Evolutionary conservation across 441 rosid species (phyloP).

Genomic region (Erodium chrysanthum): DNA sequence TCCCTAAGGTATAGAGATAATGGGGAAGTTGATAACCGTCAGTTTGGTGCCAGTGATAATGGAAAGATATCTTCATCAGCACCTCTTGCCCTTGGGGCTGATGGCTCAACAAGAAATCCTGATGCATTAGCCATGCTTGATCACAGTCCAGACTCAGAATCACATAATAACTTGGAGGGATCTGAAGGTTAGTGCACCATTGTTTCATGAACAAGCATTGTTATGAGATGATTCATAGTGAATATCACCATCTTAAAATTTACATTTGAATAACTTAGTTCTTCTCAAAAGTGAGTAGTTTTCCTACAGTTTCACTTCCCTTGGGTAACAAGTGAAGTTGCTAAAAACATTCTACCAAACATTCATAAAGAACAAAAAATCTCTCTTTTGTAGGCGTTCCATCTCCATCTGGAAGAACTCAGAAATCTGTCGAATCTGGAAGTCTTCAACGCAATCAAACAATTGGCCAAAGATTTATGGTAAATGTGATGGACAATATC

Average conservation of each 20-base stretch:
- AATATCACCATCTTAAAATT: conserved; percentile 9
- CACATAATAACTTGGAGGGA: conserved; percentile 37
- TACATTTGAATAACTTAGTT: neutral
- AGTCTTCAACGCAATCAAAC: conserved; percentile 67
- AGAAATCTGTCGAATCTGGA: conserved; percentile 48
- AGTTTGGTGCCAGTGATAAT: conserved; percentile 30
- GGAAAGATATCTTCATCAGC: conserved; percentile 33
- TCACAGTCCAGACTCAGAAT: conserved; percentile 30
- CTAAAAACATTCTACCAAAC: neutral
- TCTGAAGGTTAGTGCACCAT: conserved; percentile 52
- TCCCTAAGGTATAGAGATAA: conserved; percentile 7
- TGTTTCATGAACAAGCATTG: neutral
- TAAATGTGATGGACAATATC: conserved; percentile 79
- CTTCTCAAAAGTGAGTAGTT: conserved; percentile 6
- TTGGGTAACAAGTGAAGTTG: conserved; percentile 1
- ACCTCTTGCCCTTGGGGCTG: conserved; percentile 33
- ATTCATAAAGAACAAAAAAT: conserved; percentile 8
- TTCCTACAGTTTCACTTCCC: neutral
- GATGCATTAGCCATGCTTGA: conserved; percentile 21
- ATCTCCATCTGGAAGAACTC: conserved; percentile 74
- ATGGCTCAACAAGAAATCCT: conserved; percentile 23
- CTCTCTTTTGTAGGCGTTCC: conserved; percentile 49
- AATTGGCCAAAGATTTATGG: conserved; percentile 78
- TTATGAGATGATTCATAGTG: conserved; percentile 8
- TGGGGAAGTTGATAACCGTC: conserved; percentile 30